Conservation (phyloP, 306 rosid genomes). For the Dryas alaskensis region DNA sequence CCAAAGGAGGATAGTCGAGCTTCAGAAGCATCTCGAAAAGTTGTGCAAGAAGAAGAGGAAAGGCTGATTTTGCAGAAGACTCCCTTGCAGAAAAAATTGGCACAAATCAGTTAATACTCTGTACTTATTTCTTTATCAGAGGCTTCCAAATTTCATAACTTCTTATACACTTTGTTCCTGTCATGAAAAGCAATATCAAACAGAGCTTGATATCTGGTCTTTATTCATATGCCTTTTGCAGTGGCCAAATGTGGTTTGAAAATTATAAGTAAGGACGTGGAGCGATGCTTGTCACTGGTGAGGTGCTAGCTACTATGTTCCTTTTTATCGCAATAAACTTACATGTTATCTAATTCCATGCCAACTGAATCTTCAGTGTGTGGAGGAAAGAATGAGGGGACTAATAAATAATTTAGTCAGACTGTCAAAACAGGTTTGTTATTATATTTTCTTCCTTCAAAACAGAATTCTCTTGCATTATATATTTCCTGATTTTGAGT, state of each 20-base stretch:
- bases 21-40: slow-evolving; percentile 74
- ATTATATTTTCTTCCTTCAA: slow-evolving; percentile 18
- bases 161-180: slow-evolving; percentile 1
- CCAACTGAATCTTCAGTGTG: slow-evolving; percentile 58
- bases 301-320: slow-evolving; percentile 31
- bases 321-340: slow-evolving; percentile 20
- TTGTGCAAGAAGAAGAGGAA: slow-evolving; percentile 86
- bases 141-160: slow-evolving; percentile 23
- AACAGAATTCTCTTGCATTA: slow-evolving; percentile 16
- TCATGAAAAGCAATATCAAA: slow-evolving; percentile 6
- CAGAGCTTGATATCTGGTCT: slow-evolving; percentile 16
- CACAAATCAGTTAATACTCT: slow-evolving; percentile 56
- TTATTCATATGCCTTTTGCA: slow-evolving; percentile 40
- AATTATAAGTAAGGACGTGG: slow-evolving; percentile 54
- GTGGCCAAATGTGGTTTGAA: slow-evolving; percentile 72
- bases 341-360: slow-evolving; percentile 24
- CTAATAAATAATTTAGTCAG: slow-evolving; percentile 66
- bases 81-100: slow-evolving; percentile 68
- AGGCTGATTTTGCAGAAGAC: slow-evolving; percentile 63
- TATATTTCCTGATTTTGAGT: slow-evolving; percentile 25
- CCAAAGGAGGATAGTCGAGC: slow-evolving; percentile 73
- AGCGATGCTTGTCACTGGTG: slow-evolving; percentile 87
- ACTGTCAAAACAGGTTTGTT: slow-evolving; percentile 77
- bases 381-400: slow-evolving; percentile 88
- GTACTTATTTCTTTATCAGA: slow-evolving; percentile 17